phyloP scores from a whole-genome alignment of 345 rosid species.

The Camelina hispida region DNA sequence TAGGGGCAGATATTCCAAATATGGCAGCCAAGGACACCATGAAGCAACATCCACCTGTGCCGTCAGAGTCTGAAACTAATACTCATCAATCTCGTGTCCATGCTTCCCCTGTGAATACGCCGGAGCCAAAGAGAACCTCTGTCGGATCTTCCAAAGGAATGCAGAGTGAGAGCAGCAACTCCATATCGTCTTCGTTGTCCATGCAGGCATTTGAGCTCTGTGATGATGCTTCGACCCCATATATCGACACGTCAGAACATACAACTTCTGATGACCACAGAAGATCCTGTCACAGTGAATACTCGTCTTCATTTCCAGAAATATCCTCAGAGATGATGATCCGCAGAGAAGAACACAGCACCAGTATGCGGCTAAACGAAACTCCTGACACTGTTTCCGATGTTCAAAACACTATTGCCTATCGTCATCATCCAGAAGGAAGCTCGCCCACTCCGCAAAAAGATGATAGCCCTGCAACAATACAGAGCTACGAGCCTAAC shows the following conservation, averaged over 20 bases:
- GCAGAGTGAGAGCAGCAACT: constrained; percentile 78
- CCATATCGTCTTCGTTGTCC: constrained; percentile 76
- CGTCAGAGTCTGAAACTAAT: constrained; percentile 50
- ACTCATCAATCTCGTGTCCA: constrained; percentile 34
- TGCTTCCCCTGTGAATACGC: constrained; percentile 43
- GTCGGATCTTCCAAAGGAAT: constrained; percentile 55
- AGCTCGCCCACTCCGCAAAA: constrained; percentile 37
- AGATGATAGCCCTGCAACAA: constrained; percentile 41
- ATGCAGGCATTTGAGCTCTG: constrained; percentile 78
- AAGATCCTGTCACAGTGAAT: constrained; percentile 46
- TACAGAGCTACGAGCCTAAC: constrained; percentile 45
- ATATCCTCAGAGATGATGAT: constrained; percentile 50
- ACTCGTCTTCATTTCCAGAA: constrained; percentile 45
- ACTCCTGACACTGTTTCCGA: constrained; percentile 44
- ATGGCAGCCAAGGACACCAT: constrained; percentile 35
- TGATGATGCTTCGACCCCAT: constrained; percentile 79
- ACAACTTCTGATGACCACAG: constrained; percentile 47
- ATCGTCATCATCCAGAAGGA: constrained; percentile 48
- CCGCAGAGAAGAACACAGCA: constrained; percentile 41
- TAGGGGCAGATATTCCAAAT: constrained; percentile 57
- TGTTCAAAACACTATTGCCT: constrained; percentile 43
- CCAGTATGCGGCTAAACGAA: constrained; percentile 45
- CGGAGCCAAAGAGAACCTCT: constrained; percentile 51
- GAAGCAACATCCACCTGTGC: constrained; percentile 48
- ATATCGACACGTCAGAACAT: constrained; percentile 58